phyloP scores from a whole-genome alignment of 495 filamentous ascomycete genomes.

The Penicillium paradoxum region DNA sequence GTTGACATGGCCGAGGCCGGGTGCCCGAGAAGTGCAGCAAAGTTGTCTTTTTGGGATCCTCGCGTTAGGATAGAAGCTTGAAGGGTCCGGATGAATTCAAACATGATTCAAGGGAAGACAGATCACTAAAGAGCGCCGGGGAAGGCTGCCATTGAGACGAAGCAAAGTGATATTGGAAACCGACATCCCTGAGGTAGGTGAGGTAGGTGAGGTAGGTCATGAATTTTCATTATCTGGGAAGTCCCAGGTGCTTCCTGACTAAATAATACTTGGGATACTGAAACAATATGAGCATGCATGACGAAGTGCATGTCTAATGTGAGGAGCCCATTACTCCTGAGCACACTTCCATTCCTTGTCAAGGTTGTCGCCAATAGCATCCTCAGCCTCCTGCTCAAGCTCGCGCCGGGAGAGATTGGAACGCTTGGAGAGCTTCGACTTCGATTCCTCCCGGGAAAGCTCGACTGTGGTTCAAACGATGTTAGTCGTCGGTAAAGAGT shows the following conservation, averaged over 20 bases:
- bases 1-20: too few relatives aligned
- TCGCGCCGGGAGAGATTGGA: conserved; percentile 14
- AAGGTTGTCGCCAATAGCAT: conserved; percentile 31
- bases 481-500: conserved; percentile 3
- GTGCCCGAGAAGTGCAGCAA: too few relatives aligned
- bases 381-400: conserved; percentile 28
- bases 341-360: conserved; percentile 10
- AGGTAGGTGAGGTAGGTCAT: too few relatives aligned
- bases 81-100: too few relatives aligned
- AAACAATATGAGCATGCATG: not conserved
- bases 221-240: not conserved
- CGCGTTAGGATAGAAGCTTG: too few relatives aligned
- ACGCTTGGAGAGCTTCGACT: conserved; percentile 32
- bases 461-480: conserved; percentile 19
- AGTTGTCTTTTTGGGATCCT: too few relatives aligned
- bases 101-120: too few relatives aligned
- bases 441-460: conserved; percentile 33
- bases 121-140: too few relatives aligned
- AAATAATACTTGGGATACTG: not conserved
- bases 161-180: too few relatives aligned
- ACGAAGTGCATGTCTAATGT: not conserved
- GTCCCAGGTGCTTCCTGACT: not conserved
- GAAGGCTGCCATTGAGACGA: too few relatives aligned
- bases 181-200: too few relatives aligned
- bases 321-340: not conserved